Evolutionary conservation across 257 asterid genomes (phyloP).

Genomic region (Salvia miltiorrhiza): DNA sequence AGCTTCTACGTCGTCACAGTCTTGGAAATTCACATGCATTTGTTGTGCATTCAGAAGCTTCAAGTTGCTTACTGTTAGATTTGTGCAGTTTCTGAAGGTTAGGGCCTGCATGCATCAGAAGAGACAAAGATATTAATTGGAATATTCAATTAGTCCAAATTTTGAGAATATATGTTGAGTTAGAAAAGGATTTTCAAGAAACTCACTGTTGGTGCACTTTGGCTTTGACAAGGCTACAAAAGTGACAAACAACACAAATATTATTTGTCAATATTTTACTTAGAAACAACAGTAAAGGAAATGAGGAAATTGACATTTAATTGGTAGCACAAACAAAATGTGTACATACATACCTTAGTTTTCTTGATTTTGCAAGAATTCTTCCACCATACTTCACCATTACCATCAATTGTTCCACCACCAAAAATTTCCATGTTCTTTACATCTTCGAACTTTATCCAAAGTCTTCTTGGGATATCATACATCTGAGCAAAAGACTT

Average conservation of each 20-base stretch:
- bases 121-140: not conserved
- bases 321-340: too few relatives aligned
- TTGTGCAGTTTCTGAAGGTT: constrained; percentile 56
- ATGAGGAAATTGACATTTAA: too few relatives aligned
- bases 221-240: constrained; percentile 50
- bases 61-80: constrained; percentile 48
- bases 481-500: constrained; percentile 56
- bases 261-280: not conserved
- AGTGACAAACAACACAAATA: constrained; percentile 6
- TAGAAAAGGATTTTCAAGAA: not conserved
- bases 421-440: constrained; percentile 52
- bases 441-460: constrained; percentile 68
- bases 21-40: constrained; percentile 57
- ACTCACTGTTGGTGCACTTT: constrained; percentile 53
- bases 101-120: constrained; percentile 59
- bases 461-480: constrained; percentile 45
- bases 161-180: not conserved
- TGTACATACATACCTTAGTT: constrained; percentile 31
- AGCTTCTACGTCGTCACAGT: constrained; percentile 36
- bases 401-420: constrained; percentile 77
- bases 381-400: constrained; percentile 87
- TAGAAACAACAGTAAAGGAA: not conserved
- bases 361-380: constrained; percentile 72
- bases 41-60: constrained; percentile 65
- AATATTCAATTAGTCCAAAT: not conserved